Evolutionary conservation across 2,329 filamentous ascomycete species (phyloP), one percentile per base, ranked within the genome.

Genomic region (Pestalotiopsis sp.): DNA sequence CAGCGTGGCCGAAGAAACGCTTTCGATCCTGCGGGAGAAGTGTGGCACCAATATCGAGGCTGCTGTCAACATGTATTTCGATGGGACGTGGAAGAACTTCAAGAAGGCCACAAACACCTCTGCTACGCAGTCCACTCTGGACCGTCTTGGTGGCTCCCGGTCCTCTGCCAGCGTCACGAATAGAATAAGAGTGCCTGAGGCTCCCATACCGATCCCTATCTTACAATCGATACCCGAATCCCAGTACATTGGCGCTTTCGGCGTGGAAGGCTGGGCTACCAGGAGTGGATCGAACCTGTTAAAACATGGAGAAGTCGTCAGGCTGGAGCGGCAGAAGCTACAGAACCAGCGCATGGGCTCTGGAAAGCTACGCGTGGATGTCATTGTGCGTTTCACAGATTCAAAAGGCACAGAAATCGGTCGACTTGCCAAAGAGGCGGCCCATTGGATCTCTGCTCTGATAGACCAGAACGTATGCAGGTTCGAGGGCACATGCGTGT

Each of bases 311-410:
- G 95, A 98, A 72, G 75, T 82, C n/a, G 90, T 99, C 68, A 90
- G 87, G 64, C 97, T 99, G 59, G 95, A 98, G 80, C 90, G 96
- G 58, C 90, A 94, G 69, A 95, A 92, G 79, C 90, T 92, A 31
- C 90, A 92, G 70, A 86, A 87, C 13, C 85, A 88, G 1, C 84
- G 82, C 71, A 74, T 79, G 68, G 75, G 83, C 73, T 84, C 85
- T 80, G 77, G 78, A 0, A 86, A 81, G 68, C 75, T 82, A 5
- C 90, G 93, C 62, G 87, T 91, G 23, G 96, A 99, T 81, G 90
- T 97, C 5, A 88, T 99, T 70, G 97, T 98, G 31, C 90, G 96
- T 1, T 98, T 99, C 76, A 97, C 93, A 0, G 97, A 94, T 75
- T 80, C 85, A 11, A 87, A 83, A 65, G 95, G 95, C 0, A 89